Conservation (phyloP, 805 yeast genomes). For the Suhomyces tanzawaensis region DNA sequence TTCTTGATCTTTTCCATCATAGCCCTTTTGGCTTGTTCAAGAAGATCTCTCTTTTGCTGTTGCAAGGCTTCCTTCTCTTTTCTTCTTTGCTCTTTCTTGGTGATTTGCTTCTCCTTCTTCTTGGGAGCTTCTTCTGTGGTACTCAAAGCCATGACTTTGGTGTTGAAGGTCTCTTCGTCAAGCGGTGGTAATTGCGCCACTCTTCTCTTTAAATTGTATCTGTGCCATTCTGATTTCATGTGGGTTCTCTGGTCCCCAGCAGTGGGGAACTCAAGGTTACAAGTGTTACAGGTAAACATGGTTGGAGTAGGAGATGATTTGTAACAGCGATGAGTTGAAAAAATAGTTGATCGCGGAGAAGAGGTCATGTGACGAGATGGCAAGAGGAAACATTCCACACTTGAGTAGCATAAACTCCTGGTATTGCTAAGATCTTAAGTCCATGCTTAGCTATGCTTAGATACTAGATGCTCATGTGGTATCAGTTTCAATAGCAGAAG, state of each 20-base stretch:
- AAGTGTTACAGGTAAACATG: slow-evolving; percentile 39
- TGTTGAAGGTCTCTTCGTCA: slow-evolving; percentile 20
- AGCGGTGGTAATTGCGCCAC: slow-evolving; percentile 35
- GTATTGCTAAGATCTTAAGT: too few species aligned
- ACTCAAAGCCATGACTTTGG: slow-evolving; percentile 20
- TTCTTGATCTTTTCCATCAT: slow-evolving; percentile 33
- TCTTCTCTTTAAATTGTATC: slow-evolving; percentile 43
- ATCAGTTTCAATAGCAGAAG: too few species aligned
- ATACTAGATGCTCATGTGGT: too few species aligned
- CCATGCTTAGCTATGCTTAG: too few species aligned
- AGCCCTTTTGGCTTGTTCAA: slow-evolving; percentile 45
- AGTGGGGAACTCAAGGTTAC: slow-evolving; percentile 36
- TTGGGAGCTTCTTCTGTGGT: slow-evolving; percentile 17
- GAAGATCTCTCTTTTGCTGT: slow-evolving; percentile 47
- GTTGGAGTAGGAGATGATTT: background rate
- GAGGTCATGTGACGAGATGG: too few species aligned
- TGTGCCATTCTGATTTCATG: slow-evolving; percentile 47
- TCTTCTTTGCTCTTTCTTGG: slow-evolving; percentile 51
- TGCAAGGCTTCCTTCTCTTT: slow-evolving; percentile 48
- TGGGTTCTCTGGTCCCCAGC: slow-evolving; percentile 41
- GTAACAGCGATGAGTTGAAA: background rate
- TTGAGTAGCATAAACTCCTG: too few species aligned
- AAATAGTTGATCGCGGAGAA: too few species aligned
- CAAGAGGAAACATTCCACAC: too few species aligned
- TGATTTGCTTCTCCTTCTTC: slow-evolving; percentile 26